phyloP scores from a whole-genome alignment of 176 grass and related monocot genomes.

The Oropetium thomaeum region DNA sequence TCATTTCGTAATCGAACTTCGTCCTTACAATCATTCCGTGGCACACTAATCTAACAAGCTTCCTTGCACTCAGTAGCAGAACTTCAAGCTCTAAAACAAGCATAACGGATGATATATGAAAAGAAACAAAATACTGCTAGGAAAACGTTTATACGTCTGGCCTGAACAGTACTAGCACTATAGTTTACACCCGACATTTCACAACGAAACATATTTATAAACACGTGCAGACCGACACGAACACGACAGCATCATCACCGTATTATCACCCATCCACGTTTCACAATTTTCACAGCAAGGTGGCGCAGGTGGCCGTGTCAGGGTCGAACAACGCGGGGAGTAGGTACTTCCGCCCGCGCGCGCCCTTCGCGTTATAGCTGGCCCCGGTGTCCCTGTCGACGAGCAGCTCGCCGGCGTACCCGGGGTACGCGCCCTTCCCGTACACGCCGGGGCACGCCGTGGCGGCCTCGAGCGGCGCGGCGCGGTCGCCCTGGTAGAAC shows the following conservation, averaged over 20 bases:
- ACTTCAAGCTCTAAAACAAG: too few species aligned
- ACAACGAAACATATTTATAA: not conserved
- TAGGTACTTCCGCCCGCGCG: slow-evolving; percentile 49
- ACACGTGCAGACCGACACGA: not conserved
- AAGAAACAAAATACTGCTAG: not conserved
- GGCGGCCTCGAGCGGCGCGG: slow-evolving; percentile 44
- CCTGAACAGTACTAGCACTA: too few species aligned
- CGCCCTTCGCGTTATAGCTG: slow-evolving; percentile 54
- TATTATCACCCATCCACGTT: not conserved
- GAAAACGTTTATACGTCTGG: not conserved
- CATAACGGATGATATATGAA: not conserved
- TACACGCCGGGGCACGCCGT: slow-evolving; percentile 55
- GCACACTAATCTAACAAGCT: too few species aligned
- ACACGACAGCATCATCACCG: not conserved
- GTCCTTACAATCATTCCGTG: not conserved
- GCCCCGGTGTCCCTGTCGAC: slow-evolving; percentile 33
- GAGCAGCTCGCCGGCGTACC: slow-evolving; percentile 37
- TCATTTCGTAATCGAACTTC: not conserved
- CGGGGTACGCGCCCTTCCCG: slow-evolving; percentile 50
- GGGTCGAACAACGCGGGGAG: slow-evolving; percentile 58
- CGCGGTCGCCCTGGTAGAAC: slow-evolving; percentile 52
- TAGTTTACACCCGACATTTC: not conserved
- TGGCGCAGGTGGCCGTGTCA: slow-evolving; percentile 18
- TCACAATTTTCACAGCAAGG: slow-evolving; percentile 27
- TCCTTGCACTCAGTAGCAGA: too few species aligned